Base-by-base conservation (phyloP, 192 early-diverging fungal genomes). In the Powellomyces hirtus region DNA sequence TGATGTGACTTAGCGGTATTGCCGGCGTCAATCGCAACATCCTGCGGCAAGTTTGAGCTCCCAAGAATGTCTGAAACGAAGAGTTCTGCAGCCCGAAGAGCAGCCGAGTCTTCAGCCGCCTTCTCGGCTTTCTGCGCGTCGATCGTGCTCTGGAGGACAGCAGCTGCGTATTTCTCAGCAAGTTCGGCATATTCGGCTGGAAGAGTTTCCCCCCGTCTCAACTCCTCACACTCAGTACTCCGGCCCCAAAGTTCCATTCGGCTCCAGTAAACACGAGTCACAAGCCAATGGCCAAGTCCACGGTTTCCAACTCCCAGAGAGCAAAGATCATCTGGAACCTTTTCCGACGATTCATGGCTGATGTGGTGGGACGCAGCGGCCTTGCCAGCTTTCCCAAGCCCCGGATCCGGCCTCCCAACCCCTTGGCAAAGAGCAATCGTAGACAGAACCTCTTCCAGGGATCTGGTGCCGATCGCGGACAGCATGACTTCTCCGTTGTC, bases 181-280 rank as follows among this genome's bases (percentile, higher is more conserved):
- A 63, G 11, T 30, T 63, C 45, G 1, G 24, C 50, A 37, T 66
- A 37, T 8, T 66, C 35, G 13, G 35, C 22, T 4, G 45, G 64
- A n/a, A 38, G 22, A 1, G 30, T 18, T 34, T 66, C 64, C 2
- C 34, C 64, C 2, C 20, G 20, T 22, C 11, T 37, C 31, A 52
- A 8, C 29, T 26, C 29, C 31, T 69, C 67, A 2, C 13, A 50
- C 11, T 69, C 67, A 2, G 11, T 24, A 45, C 67, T 69, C 45
- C 27, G 35, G 2, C 13, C 18, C 67, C 67, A 69, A 1, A 69
- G 45, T 27, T 61, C 67, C 29, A 2, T 31, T 45, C 57, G 1
- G 26, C 57, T 66, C 64, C 64, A 66, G 38, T 55, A 71, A 16
- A 71, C 69, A 14, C 69, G 60, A 1, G 69, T 71, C 14, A 71